phyloP scores from a whole-genome alignment of 23 red algal genomes.

The Chondrus crispus region DNA sequence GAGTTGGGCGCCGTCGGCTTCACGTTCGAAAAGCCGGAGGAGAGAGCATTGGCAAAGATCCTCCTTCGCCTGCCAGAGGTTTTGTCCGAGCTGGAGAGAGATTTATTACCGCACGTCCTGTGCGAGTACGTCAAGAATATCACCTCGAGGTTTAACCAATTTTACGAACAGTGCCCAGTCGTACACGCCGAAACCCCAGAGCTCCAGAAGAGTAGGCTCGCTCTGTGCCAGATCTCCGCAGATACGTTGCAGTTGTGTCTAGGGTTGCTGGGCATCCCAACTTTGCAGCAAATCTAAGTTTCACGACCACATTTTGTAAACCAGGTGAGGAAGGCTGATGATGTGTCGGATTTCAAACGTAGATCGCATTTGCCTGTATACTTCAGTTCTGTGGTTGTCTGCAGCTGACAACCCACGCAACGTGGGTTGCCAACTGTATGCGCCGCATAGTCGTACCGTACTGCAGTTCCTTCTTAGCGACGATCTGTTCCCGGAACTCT shows the following conservation, averaged over 20 bases:
- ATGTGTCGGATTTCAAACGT: too few relatives aligned
- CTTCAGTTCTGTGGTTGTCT: too few relatives aligned
- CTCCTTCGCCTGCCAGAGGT: constrained; percentile 82
- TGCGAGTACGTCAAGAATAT: constrained; percentile 96
- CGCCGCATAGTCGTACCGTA: too few relatives aligned
- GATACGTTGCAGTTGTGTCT: constrained; percentile 68
- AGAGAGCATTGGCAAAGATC: constrained; percentile 69
- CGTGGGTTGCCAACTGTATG: too few relatives aligned
- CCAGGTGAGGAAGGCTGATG: too few relatives aligned
- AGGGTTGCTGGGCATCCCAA: constrained; percentile 85
- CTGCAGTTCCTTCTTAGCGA: too few relatives aligned
- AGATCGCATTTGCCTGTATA: too few relatives aligned
- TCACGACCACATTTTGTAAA: not conserved
- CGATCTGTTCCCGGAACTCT: too few relatives aligned
- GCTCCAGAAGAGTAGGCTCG: constrained; percentile 68
- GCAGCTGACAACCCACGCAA: too few relatives aligned
- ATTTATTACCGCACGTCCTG: constrained; percentile 84
- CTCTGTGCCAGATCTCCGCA: constrained; percentile 87
- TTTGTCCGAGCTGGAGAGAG: constrained; percentile 78
- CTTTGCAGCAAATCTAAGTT: constrained; percentile 66
- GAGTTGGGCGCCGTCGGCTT: constrained; percentile 44
- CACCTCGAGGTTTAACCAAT: constrained; percentile 84
- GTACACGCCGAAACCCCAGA: constrained; percentile 66
- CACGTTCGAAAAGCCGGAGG: constrained; percentile 57
- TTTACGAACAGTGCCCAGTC: constrained; percentile 98